Evolutionary conservation across 345 rosid genomes (phyloP).

Genomic region (Hibiscus mutabilis): DNA sequence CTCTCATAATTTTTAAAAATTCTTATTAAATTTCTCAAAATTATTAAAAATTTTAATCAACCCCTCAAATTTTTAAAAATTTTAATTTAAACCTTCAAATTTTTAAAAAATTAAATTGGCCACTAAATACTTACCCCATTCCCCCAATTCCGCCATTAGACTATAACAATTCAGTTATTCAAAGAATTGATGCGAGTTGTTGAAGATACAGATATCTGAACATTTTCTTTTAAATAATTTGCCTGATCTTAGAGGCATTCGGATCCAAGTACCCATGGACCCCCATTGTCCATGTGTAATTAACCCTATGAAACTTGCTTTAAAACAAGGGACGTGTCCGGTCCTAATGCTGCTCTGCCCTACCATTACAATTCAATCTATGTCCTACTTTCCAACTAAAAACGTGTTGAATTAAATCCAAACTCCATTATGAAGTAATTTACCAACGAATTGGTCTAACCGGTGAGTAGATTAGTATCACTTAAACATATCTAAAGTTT

Average conservation of each 20-base stretch:
- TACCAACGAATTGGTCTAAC: no score
- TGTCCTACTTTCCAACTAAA: neutral
- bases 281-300: slow-evolving; percentile 9
- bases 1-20: no score
- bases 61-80: no score
- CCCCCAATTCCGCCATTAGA: no score
- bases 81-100: no score
- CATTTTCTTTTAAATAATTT: neutral
- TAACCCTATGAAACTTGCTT: slow-evolving; percentile 26
- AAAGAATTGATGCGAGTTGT: neutral
- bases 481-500: no score
- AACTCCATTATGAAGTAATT: no score
- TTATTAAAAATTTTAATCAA: no score
- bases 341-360: neutral
- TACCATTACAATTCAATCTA: neutral
- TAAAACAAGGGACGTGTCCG: neutral
- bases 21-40: no score
- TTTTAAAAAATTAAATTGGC: no score
- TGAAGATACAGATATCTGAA: neutral
- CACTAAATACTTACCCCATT: no score
- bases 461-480: accelerated
- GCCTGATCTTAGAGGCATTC: slow-evolving; percentile 21
- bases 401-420: neutral
- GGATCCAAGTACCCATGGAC: slow-evolving; percentile 18
- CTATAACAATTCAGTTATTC: neutral